Conservation (phyloP, 805 yeast genomes). For the Ogataea thermomethanolica region DNA sequence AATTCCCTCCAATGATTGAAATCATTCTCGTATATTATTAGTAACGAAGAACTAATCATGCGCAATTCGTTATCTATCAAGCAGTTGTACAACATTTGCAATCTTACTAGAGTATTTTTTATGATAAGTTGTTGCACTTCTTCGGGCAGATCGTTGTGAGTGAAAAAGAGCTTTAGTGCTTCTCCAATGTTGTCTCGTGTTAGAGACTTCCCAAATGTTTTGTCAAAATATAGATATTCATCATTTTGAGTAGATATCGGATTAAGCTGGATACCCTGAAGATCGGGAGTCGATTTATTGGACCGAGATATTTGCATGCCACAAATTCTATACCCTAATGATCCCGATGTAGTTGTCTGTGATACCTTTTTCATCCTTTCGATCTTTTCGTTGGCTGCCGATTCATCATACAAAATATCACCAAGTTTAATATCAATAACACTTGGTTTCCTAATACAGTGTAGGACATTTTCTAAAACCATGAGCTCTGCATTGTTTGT, state of each 20-base stretch:
- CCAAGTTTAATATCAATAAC: conserved; percentile 87
- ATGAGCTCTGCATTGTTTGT: conserved; percentile 28
- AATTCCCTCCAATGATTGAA: conserved; percentile 44
- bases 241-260: conserved; percentile 14
- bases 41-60: conserved; percentile 66
- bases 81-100: conserved; percentile 65
- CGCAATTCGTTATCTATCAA: conserved; percentile 60
- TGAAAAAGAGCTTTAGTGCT: conserved; percentile 47
- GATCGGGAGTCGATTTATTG: conserved; percentile 6
- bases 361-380: conserved; percentile 63
- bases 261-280: conserved; percentile 16
- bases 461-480: conserved; percentile 67
- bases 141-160: conserved; percentile 31
- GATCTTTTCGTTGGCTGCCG: conserved; percentile 55
- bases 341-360: conserved; percentile 73
- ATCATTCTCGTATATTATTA: conserved; percentile 75
- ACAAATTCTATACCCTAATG: conserved; percentile 72
- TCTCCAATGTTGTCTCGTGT: conserved; percentile 38
- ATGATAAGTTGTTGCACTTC: conserved; percentile 38
- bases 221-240: conserved; percentile 54
- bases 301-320: conserved; percentile 64
- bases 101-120: conserved; percentile 48
- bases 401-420: conserved; percentile 58
- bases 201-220: conserved; percentile 66
- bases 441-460: conserved; percentile 62